Evolutionary conservation across 1,284 basidiomycete genomes (phyloP), one percentile per base, ranked within the genome.

Genomic region (Rhodotorula sp.): DNA sequence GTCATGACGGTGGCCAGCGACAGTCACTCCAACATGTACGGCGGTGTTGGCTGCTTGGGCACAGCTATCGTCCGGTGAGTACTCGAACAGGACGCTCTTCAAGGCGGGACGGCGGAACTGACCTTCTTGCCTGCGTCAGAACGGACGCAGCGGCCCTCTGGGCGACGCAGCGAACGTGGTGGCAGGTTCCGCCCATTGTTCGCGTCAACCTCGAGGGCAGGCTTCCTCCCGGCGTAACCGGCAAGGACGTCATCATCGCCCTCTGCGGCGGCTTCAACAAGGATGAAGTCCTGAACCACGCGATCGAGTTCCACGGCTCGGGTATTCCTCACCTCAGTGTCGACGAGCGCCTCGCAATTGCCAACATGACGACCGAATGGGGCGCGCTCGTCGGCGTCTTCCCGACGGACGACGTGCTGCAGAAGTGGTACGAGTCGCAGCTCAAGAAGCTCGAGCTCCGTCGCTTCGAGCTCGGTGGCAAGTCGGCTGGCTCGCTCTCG

Each of bases 341-440:
- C 57, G 96, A 99, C 80, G 94, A 99, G 79, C 87, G 96, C 49
- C 85, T 99, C 64, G 96, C 96, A 0, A 98, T 99, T 74, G 86
- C 93, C 48, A 97, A 97, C 82, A 99, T 99, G 96, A 98, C 96
- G 7, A 99, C 97, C 23, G 96, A 99, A 81, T 99, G 96, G 96
- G 96, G 96, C 63, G 96, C 96, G 2, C 87, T 99, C 1, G 93
- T 89, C 12, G 96, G 96, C 55, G 89, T 97, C 19, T 99, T 99
- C 85, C 95, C 96, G 0, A 90, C 94, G 14, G 96, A 99, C 81
- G 86, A 89, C 49, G 88, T 87, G 21, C 87, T 93, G 10, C 81
- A 95, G 52, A 81, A 88, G 41, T 99, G 95, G 95, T 99, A 99
- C 82, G 90, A 93, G 68, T 83, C 84, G n/a, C 84, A 88, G 42